These are phyloP conservation scores for Suhomyces kilbournensis DNA, from an alignment of 805 yeast genomes.

Conservation along the genomic window DNA sequence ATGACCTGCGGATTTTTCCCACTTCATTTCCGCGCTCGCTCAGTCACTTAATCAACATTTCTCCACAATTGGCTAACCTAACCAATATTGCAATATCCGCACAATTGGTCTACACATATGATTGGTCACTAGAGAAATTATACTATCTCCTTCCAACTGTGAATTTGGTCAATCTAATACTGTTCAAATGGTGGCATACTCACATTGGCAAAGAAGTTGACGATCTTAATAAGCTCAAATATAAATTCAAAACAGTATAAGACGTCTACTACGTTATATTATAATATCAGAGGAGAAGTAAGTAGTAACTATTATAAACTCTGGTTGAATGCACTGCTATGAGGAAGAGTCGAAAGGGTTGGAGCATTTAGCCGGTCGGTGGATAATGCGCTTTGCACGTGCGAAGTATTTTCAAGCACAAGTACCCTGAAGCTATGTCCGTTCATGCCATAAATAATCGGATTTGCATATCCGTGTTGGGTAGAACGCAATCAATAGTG, in stretches of 20 bases:
- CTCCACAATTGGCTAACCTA: background rate
- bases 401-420: background rate
- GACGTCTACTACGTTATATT: background rate
- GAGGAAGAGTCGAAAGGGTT: background rate
- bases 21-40: background rate
- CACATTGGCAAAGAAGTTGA: constrained; percentile 11
- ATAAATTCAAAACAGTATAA: constrained; percentile 22
- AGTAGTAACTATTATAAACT: too few relatives aligned
- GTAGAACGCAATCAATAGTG: background rate
- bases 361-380: background rate
- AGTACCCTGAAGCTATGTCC: background rate
- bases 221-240: constrained; percentile 14
- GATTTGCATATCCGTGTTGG: background rate
- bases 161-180: constrained; percentile 14
- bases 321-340: background rate
- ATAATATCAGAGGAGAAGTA: background rate
- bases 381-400: background rate
- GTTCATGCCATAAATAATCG: background rate
- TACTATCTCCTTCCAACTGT: constrained; percentile 17
- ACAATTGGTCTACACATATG: constrained; percentile 11
- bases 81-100: constrained; percentile 12
- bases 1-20: background rate
- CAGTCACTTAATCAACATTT: background rate
- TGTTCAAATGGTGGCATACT: constrained; percentile 14
- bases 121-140: constrained; percentile 1